Evolutionary conservation across 345 rosid species (phyloP), one percentile per base, ranked within the genome.

Genomic region (Hibiscus syriacus): DNA sequence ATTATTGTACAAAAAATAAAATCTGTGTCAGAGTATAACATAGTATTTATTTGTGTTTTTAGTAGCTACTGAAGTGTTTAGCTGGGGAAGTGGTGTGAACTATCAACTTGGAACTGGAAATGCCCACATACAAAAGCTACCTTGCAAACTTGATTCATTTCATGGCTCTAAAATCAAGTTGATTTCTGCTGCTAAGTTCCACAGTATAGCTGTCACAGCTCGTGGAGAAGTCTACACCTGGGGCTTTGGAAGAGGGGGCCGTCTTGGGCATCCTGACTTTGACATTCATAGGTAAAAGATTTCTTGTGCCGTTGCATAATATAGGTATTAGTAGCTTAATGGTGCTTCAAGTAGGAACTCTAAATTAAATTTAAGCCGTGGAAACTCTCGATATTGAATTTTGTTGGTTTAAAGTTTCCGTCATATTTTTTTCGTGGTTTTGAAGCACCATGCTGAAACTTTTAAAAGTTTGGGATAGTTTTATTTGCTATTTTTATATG

Each of bases 181-280:
- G 67, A 82, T 89, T 68, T 89, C 98, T 74, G 97, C 97, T 52
- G 86, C 99, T 50, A 91, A 91, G 83, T 94, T 94, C 76, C 99
- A 94, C 65, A 91, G 99, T 78, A 84, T 85, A 62, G 96, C 98
- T 48, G 84, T 94, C 78, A 84, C 80, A 69, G 80, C 80, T 49
- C 58, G 55, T 68, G 99, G 99, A 74, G 85, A 91, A 77, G 89
- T 91, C 57, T 94, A 83, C 75, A 87, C 97, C 1, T 94, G 99
- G 99, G 99, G 99, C 13, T 94, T 89, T 77, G 99, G 97, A 66
- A 91, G 99, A 70, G 98, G 99, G 25, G 98, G 99, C 22, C 92
- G 99, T 69, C 99, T 94, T 83, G 99, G 99, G 69, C 99, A 94
- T 76, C 96, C 99, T 66, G 99, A 94, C 71, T 94, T 94, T 81